Evolutionary conservation across 495 filamentous ascomycete species (phyloP), one percentile per base, ranked within the genome.

Genomic region (Xylaria venustula): DNA sequence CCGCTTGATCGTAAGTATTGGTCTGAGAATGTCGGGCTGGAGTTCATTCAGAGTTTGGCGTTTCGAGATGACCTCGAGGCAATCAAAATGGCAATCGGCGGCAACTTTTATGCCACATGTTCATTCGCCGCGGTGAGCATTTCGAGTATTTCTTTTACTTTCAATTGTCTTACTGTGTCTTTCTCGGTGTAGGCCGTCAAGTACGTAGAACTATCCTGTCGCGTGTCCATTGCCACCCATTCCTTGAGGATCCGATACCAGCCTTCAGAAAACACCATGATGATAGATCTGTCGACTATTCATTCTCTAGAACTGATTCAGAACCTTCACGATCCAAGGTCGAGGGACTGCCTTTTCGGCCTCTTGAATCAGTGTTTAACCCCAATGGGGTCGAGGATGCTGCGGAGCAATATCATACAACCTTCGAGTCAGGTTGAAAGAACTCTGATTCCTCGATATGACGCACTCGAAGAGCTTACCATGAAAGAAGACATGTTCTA

Each of bases 221-320:
- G 63, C n/a, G 74, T 85, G 53, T 81, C 81, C 1, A 96, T 97
- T 66, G 76, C 83, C 8, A 79, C 82, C 42, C 89, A 93, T 66
- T 91, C 92, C 17, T 81, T 98, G 28, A 86, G 91, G 1, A 88
- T 97, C 67, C 88, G 86, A 63, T 96, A 93, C 64, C 86, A 90
- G 67, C 87, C 90, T n/a, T 92, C 92, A 1, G 89, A 96, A 68
- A 90, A 92, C 19, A 88, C 91, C 0, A 96, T 98, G 94, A 89
- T 93, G 76, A 92, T 97, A 62, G 94, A 97, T 70, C 80, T 92
- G 1, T 86, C 89, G 11, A 94, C 95, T 1, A 89, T 96, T 34
- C 81, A 85, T 14, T 90, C 89, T 9, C 79, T 98, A 14, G 94
- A 98, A 72, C 79, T 98, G 22, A 88, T 98, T 7, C 91, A 97